Base-by-base conservation (phyloP, 192 early-diverging fungal species). In the Backusella macrospora region DNA sequence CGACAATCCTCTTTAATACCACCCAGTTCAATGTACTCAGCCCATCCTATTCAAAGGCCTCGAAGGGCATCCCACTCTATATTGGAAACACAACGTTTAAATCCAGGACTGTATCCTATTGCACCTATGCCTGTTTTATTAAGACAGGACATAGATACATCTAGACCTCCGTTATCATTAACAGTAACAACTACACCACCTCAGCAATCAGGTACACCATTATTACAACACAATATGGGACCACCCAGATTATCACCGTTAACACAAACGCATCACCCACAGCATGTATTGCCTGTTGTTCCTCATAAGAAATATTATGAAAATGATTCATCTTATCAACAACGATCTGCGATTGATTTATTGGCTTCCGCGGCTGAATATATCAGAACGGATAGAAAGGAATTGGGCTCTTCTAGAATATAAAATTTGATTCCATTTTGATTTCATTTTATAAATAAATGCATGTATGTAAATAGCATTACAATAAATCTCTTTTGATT, bases 361-460 rank as follows among this genome's bases (percentile, higher is more conserved):
- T 40, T 77, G 18, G 75, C 75, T 16, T 72, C 75, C 1, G 75
- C 75, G 14, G 75, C 75, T 15, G 75, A 77, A 49, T 77, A 71
- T 43, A 71, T 77, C 42, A 63, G 70, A 29, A n/a, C 65, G 10
- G 68, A 68, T 64, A 42, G 59, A 40, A 68, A 76, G 34, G 59
- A 76, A 49, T 23, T 66, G 38, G 37, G 38, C 15, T 66, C 37
- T 66, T 66, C 65, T 42, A 66, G 37, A 66, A 66, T 59, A 23
- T 59, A 59, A 59, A 26, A 23, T 26, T 59, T 59, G 8, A 13
- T 59, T 13, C 12, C 12, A 26, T 55, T 55, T 12, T 59, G 10
- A 26, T 59, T 59, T 6, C n/a, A 49, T 18, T 49, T 21, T 49
- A 49, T 55, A 55, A 23, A 55, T 4, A 23, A 55, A 55, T 34